A percentile compares a stretch with the other conserved stretches of the same genome.
Evolutionary conservation across 768 basidiomycete genomes (phyloP).

Genomic region (Pleurotus cornucopiae): DNA sequence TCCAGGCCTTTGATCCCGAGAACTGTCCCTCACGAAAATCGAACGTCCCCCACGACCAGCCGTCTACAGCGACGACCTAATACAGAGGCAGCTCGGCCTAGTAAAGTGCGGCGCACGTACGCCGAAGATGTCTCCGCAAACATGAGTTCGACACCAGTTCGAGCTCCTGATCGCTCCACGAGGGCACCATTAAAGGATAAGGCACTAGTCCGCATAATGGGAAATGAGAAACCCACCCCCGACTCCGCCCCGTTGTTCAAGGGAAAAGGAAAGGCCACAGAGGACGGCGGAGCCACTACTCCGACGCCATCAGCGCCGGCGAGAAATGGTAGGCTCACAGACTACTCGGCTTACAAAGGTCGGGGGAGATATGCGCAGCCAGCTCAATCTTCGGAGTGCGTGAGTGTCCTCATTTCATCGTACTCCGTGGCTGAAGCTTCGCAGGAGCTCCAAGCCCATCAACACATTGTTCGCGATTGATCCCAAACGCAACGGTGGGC

Average conservation of each 20-base stretch:
- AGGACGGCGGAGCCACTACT: neutral
- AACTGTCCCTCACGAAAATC: neutral
- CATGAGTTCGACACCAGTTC: neutral
- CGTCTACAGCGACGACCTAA: constrained; percentile 14
- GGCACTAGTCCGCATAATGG: neutral
- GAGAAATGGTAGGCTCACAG: constrained; percentile 15
- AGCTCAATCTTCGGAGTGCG: constrained; percentile 22
- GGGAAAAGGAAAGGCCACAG: neutral
- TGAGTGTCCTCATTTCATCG: neutral
- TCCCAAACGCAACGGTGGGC: constrained; percentile 58
- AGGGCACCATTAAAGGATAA: constrained; percentile 1
- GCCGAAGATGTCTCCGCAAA: constrained; percentile 4
- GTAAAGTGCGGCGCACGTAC: constrained; percentile 1
- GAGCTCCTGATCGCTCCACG: neutral
- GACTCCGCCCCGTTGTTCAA: constrained; percentile 8
- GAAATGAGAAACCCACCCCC: neutral
- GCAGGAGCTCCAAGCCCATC: constrained; percentile 38
- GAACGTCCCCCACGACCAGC: constrained; percentile 5
- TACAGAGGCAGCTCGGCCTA: neutral
- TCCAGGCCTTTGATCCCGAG: neutral
- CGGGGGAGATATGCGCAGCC: constrained; percentile 53
- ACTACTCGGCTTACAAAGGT: constrained; percentile 51
- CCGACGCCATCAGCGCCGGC: neutral
- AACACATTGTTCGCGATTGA: constrained; percentile 67
- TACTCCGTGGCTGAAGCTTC: neutral